phyloP scores from a whole-genome alignment of 139 green algal genomes.

The Picochlorum costavermella region DNA sequence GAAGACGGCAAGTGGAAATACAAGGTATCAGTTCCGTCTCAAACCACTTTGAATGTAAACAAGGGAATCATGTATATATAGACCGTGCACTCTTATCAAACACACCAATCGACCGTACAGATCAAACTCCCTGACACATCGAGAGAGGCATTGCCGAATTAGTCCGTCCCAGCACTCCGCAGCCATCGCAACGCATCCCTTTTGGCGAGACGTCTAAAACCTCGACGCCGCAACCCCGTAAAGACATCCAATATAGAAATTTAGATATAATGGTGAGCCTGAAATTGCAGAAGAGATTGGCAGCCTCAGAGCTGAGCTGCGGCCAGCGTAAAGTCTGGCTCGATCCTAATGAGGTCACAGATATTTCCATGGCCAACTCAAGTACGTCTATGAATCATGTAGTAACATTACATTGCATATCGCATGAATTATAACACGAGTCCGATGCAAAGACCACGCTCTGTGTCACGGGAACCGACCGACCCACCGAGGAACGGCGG shows the following conservation, averaged over 20 bases:
- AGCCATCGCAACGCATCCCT: neutral
- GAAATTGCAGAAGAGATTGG: conserved; percentile 99
- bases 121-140: no score
- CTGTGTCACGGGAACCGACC: no score
- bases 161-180: neutral
- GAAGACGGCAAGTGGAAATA: no score
- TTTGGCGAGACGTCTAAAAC: no score
- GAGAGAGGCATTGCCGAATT: neutral
- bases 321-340: conserved; percentile 94
- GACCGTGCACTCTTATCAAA: conserved; percentile 13
- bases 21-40: no score
- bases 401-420: neutral
- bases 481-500: no score
- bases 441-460: neutral
- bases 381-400: conserved; percentile 55
- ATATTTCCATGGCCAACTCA: conserved; percentile 99
- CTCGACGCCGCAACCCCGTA: no score
- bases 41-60: conserved; percentile 7
- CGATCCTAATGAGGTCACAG: conserved; percentile 98
- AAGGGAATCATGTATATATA: no score
- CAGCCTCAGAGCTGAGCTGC: conserved; percentile 87
- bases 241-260: neutral
- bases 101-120: neutral
- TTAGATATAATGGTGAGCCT: conserved; percentile 83
- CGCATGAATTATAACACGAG: neutral